Evolutionary conservation across 129 eudicot species (phyloP), one percentile per base, ranked within the genome.

Genomic region (Arctium lappa): DNA sequence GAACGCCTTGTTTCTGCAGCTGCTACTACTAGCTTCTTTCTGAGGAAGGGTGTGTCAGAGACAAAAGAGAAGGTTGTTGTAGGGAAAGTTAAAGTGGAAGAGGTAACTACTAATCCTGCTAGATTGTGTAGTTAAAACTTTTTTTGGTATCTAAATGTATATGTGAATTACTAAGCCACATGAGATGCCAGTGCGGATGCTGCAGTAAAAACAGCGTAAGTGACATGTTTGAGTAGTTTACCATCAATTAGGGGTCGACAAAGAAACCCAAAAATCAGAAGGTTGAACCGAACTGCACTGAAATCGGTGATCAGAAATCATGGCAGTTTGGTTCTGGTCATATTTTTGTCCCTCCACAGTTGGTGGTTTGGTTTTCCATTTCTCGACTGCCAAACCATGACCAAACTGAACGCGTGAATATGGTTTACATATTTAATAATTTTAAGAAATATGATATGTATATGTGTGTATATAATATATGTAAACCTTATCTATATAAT

Each of bases 61-160:
- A 96, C 99, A 30, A 96, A 91, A 85, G 99, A 96, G 66, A 93
- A 93, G 87, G 97, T 93, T 76, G 88, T 82, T 79, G 93, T 93
- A 8, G 99, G 99, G 72, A 96, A 96, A 87, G 87, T 90, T 15
- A 96, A 91, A 88, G 95, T 96, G 42, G 99, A 93, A 85, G 99
- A 96, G 99, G 99, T 96, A 89, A 81, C 72, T 69, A 93, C 94
- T 91, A 86, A 40, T 88, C 60, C 9, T 3, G 6, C 70, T 63
- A 32, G 13, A 68, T 13, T 40, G 78, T 32, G 37, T 70, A 37
- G 33, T 77, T 68, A 74, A 13, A 44, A 31, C 22, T 42, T 75
- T 22, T 44, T 75, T 48, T 38, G 8, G 13, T 11, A 31, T 66
- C 40, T 40, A 66, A 66, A 16, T 7, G 7, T 50, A 18, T 82